Conservation (phyloP, 192 early-diverging fungal genomes). For the Coemansia sp. region DNA sequence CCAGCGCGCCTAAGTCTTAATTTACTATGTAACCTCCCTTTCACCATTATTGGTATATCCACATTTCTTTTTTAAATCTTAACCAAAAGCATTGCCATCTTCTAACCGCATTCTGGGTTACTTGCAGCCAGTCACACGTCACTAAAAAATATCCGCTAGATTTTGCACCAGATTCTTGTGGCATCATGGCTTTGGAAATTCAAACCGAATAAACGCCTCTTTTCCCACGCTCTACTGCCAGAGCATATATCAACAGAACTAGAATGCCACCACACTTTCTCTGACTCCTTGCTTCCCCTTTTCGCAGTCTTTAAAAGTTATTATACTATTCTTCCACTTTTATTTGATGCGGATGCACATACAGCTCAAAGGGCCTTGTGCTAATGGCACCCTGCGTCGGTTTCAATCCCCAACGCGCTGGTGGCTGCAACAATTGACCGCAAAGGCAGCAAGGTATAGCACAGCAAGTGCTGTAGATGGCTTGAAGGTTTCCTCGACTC, state of each 20-base stretch:
- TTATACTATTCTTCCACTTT: not conserved
- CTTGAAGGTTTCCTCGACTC: not conserved
- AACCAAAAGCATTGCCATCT: not conserved
- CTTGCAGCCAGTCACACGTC: not conserved
- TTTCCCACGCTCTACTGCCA: not conserved
- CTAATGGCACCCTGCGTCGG: not conserved
- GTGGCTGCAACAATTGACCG: not conserved
- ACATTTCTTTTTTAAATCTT: not conserved
- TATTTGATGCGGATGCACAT: not conserved
- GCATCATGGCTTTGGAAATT: not conserved
- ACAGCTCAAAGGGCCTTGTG: not conserved
- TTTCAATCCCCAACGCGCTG: not conserved
- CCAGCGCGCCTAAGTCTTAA: constrained; percentile 28
- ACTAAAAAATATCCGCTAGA: not conserved
- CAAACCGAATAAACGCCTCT: not conserved
- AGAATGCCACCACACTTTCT: not conserved
- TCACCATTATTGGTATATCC: not conserved
- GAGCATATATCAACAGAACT: not conserved
- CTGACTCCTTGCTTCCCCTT: not conserved
- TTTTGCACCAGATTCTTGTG: not conserved
- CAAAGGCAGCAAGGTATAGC: not conserved
- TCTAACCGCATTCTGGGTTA: no score
- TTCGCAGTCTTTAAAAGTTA: not conserved
- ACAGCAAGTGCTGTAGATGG: not conserved
- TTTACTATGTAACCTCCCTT: not conserved